Evolutionary conservation across 805 yeast species (phyloP).

Genomic region (Ogataea ganodermae): DNA sequence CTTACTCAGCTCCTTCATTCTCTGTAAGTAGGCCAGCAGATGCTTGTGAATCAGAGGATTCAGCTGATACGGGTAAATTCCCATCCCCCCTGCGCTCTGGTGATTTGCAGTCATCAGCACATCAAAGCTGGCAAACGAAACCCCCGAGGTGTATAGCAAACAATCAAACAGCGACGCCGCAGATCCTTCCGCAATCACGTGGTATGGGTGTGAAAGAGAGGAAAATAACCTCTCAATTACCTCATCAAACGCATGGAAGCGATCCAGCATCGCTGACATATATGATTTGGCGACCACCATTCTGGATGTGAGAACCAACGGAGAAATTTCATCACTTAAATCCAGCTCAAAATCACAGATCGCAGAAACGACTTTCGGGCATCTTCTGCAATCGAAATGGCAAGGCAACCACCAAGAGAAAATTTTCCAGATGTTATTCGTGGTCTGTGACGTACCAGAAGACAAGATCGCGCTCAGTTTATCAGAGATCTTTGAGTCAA

Average conservation of each 20-base stretch:
- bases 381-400: conserved; percentile 67
- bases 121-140: conserved; percentile 30
- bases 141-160: conserved; percentile 23
- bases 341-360: conserved; percentile 51
- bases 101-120: conserved; percentile 43
- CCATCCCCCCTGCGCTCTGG: conserved; percentile 38
- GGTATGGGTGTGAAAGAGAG: conserved; percentile 65
- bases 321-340: conserved; percentile 52
- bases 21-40: conserved; percentile 46
- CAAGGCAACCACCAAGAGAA: conserved; percentile 74
- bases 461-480: conserved; percentile 51
- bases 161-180: conserved; percentile 57
- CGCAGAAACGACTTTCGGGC: conserved; percentile 49
- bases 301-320: conserved; percentile 64
- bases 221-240: conserved; percentile 46
- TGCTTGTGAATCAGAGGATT: conserved; percentile 36
- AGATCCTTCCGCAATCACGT: conserved; percentile 66
- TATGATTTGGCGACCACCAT: conserved; percentile 54
- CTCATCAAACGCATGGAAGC: conserved; percentile 50
- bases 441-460: conserved; percentile 72
- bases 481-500: conserved; percentile 49
- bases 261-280: conserved; percentile 31
- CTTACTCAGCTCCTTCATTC: conserved; percentile 41
- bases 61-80: conserved; percentile 30
- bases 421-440: conserved; percentile 70